Evolutionary conservation across 345 rosid species (phyloP), one percentile per base, ranked within the genome.

Genomic region (Dipteronia dyeriana): DNA sequence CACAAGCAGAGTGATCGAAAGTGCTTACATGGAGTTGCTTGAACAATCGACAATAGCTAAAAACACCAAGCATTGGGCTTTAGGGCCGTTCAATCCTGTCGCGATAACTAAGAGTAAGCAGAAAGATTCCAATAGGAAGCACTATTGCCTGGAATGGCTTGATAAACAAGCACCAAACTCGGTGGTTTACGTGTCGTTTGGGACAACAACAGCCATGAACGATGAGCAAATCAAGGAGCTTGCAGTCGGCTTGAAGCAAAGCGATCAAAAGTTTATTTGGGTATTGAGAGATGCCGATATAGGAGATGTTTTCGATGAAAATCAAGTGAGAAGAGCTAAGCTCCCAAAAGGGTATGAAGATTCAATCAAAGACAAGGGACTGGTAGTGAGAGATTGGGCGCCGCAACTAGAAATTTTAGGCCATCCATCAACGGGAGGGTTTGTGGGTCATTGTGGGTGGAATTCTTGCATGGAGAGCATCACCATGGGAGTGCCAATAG

Each of bases 401-500:
- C 94, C 94, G 0, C 94, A 90, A 45, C 73, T 88, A 1, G 91
- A 88, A 74, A 88, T 90, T 45, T 74, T 90, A 14, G 87, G 80
- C 3, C 92, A 90, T 68, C 70, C 43, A 0, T 77, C 89, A 22
- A 82, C 79, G 0, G 90, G 94, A 1, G 91, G 92, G 9, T 87
- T 90, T 63, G 74, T 90, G 74, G 88, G 89, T 78, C 92, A 90
- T 25, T 90, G 94, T 45, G 94, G 92, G 14, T 90, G 94, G 94
- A 90, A 90, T 67, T 90, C 94, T 8, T 86, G 92, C 81, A 80
- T 90, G 91, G 92, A 90, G 70, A 90, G 94, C 66, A 87, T 88
- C 3, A 86, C 76, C 59, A 84, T 84, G 92, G 94, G 91, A 41
- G 91, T 88, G 4, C 94, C 94, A 0, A 81, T 88, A 0, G 90